phyloP scores from a whole-genome alignment of 495 filamentous ascomycete species.

The Xylaria grammica region DNA sequence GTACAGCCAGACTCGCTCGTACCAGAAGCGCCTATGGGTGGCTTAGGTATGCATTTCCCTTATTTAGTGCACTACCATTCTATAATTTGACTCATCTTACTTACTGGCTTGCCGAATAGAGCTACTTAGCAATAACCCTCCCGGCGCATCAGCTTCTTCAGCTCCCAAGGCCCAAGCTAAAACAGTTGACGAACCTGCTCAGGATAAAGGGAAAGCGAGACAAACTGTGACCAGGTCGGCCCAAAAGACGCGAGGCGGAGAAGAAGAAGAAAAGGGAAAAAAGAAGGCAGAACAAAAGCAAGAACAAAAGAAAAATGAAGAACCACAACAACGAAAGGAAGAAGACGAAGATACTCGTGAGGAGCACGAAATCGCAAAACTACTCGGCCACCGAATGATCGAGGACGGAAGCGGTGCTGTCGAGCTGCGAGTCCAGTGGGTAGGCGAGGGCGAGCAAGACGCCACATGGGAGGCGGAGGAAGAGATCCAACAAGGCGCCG shows the following conservation, averaged over 20 bases:
- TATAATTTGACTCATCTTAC: background rate
- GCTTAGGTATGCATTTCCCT: constrained; percentile 24
- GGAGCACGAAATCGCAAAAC: constrained; percentile 28
- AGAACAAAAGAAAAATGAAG: background rate
- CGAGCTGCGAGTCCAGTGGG: constrained; percentile 36
- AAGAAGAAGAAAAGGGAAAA: background rate
- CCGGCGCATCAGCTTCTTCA: constrained; percentile 1
- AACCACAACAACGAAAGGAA: background rate
- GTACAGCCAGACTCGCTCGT: constrained; percentile 20
- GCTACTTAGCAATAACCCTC: constrained; percentile 11
- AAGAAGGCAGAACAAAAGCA: background rate
- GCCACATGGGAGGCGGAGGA: constrained; percentile 36
- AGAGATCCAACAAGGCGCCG: constrained; percentile 37
- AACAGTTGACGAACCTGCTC: constrained; percentile 1
- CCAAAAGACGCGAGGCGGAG: background rate
- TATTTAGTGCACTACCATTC: background rate
- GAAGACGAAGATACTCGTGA: constrained; percentile 27
- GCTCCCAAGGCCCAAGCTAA: constrained; percentile 6
- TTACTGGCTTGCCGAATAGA: constrained; percentile 12
- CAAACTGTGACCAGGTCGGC: background rate
- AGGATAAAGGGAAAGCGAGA: constrained; percentile 24
- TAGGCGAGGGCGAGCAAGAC: constrained; percentile 28
- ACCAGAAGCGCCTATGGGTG: constrained; percentile 32
- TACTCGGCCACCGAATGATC: constrained; percentile 33
- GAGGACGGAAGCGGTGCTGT: constrained; percentile 28